These are phyloP conservation scores for Chlamydomonas eustigma DNA, from an alignment of 139 green algal species.

Conservation along the genomic window DNA sequence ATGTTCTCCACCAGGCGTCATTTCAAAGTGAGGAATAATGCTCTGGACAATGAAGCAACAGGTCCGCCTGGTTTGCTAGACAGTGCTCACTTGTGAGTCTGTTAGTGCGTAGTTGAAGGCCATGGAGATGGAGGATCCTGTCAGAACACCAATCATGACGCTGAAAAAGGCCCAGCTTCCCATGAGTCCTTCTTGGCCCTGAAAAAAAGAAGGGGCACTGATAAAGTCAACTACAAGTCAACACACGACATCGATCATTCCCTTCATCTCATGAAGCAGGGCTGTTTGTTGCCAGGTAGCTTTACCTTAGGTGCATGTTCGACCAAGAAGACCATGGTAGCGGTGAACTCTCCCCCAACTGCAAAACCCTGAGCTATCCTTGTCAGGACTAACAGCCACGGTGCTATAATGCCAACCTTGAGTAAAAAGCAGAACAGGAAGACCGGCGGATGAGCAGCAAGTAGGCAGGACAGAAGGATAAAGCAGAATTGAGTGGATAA, in stretches of 20 bases:
- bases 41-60: slow-evolving; percentile 9
- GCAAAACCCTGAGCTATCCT: slow-evolving; percentile 32
- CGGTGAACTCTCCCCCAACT: slow-evolving; percentile 44
- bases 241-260: too few species aligned
- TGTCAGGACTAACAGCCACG: slow-evolving; percentile 31
- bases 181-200: neutral
- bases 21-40: too few species aligned
- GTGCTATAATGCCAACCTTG: slow-evolving; percentile 32
- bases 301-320: slow-evolving; percentile 23
- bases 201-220: too few species aligned
- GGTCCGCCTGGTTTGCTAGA: too few species aligned
- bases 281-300: slow-evolving; percentile 18
- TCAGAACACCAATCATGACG: slow-evolving; percentile 35
- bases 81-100: neutral
- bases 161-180: slow-evolving; percentile 35
- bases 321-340: slow-evolving; percentile 46
- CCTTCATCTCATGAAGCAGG: neutral
- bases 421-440: too few species aligned
- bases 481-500: too few species aligned
- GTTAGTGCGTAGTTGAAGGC: slow-evolving; percentile 20
- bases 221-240: neutral
- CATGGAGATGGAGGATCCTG: slow-evolving; percentile 26
- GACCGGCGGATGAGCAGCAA: too few species aligned
- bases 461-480: too few species aligned
- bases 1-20: too few species aligned